These are phyloP conservation scores for Trichoderma arundinaceum DNA, from an alignment of 2,329 filamentous ascomycete species.

Conservation along the genomic window DNA sequence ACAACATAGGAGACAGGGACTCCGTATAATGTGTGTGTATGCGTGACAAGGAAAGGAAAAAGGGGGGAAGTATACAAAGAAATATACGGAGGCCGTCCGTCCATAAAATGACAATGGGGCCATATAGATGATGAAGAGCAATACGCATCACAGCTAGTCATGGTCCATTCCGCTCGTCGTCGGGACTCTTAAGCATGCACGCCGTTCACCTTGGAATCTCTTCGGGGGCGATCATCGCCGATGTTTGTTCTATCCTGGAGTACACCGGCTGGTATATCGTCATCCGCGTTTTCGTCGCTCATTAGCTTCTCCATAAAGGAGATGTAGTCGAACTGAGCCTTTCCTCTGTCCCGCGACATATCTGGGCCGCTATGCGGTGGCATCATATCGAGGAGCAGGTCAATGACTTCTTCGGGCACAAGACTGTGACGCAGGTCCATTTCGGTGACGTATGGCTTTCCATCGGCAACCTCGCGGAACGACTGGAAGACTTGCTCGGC, in stretches of 20 bases:
- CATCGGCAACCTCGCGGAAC: slow-evolving; percentile 96
- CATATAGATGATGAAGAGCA: not conserved
- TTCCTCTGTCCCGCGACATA: slow-evolving; percentile 79
- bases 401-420: slow-evolving; percentile 96
- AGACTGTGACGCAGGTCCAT: slow-evolving; percentile 93
- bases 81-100: slow-evolving; percentile 22
- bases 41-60: slow-evolving; percentile 11
- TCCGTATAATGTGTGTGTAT: slow-evolving; percentile 17
- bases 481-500: slow-evolving; percentile 98
- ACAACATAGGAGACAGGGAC: slow-evolving; percentile 31
- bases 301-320: slow-evolving; percentile 94
- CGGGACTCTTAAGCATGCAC: slow-evolving; percentile 19
- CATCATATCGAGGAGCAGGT: slow-evolving; percentile 87
- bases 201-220: slow-evolving; percentile 46
- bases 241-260: slow-evolving; percentile 46
- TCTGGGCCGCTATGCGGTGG: slow-evolving; percentile 84
- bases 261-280: slow-evolving; percentile 40
- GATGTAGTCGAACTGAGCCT: slow-evolving; percentile 94
- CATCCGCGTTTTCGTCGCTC: slow-evolving; percentile 44
- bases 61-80: slow-evolving; percentile 28
- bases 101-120: not conserved
- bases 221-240: slow-evolving; percentile 43
- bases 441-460: slow-evolving; percentile 98
- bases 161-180: not conserved
- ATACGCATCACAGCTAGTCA: not conserved